Conservation (phyloP, 306 rosid species). For the Acacia melanoxylon region DNA sequence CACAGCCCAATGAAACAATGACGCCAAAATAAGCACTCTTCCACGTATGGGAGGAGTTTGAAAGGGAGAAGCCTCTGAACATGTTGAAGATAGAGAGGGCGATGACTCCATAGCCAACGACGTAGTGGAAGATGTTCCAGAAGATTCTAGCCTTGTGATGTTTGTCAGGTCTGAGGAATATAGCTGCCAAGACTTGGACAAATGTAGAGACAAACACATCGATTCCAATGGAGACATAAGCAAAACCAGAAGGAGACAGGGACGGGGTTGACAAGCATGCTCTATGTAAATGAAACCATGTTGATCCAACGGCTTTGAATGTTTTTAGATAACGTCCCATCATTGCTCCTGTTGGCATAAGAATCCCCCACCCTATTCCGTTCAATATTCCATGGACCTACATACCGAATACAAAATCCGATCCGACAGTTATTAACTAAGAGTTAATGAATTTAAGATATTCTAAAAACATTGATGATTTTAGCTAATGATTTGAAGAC, state of each 20-base stretch:
- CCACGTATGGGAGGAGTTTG: not conserved
- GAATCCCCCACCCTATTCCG: not conserved
- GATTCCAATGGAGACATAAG: no score
- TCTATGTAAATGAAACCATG: constrained; percentile 23
- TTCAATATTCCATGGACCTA: not conserved
- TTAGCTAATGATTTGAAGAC: no score
- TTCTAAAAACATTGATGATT: no score
- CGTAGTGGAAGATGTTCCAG: no score
- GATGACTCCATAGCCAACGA: no score
- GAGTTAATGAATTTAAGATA: no score
- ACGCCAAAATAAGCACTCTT: no score
- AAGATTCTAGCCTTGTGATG: not conserved
- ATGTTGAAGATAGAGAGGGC: not conserved
- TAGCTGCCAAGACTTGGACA: constrained; percentile 11
- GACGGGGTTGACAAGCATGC: not conserved
- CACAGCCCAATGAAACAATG: no score
- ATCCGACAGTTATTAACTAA: no score
- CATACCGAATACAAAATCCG: no score
- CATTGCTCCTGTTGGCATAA: not conserved
- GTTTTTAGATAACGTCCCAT: not conserved
- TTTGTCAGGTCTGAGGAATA: constrained; percentile 4
- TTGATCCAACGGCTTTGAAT: no score
- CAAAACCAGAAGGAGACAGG: no score
- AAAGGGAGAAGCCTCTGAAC: constrained; percentile 30
- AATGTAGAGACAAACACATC: not conserved